phyloP scores from a whole-genome alignment of 345 rosid genomes.

The Arabidopsis suecica region DNA sequence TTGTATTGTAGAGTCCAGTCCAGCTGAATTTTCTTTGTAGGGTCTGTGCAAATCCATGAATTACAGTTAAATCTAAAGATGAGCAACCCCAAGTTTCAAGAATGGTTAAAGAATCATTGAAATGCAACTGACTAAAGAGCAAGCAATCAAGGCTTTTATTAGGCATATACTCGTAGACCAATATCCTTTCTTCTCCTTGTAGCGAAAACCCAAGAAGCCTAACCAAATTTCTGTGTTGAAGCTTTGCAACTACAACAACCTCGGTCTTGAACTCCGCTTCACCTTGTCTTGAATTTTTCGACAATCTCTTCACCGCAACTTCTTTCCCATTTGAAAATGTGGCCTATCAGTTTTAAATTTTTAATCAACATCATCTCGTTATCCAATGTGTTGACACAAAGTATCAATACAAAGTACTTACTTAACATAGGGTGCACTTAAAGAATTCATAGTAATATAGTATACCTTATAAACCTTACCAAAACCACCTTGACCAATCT shows the following conservation, averaged over 20 bases:
- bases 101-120: background rate
- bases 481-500: slow-evolving; percentile 74
- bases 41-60: slow-evolving; percentile 44
- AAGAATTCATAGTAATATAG: no score
- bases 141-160: slow-evolving; percentile 48
- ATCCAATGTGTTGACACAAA: background rate
- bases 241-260: slow-evolving; percentile 45
- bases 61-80: background rate
- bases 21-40: slow-evolving; percentile 41
- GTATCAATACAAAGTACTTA: no score
- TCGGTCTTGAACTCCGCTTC: slow-evolving; percentile 43
- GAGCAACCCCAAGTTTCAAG: background rate
- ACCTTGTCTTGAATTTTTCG: slow-evolving; percentile 43
- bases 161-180: slow-evolving; percentile 43
- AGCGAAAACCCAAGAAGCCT: slow-evolving; percentile 40
- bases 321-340: slow-evolving; percentile 28
- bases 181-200: slow-evolving; percentile 37
- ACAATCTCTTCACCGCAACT: slow-evolving; percentile 43
- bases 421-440: no score
- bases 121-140: slow-evolving; percentile 39
- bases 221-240: slow-evolving; percentile 42
- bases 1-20: slow-evolving; percentile 58
- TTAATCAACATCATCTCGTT: background rate
- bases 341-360: slow-evolving; percentile 11
- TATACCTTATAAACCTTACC: slow-evolving; percentile 70